A percentile compares a stretch with the other conserved stretches of the same genome.
Conservation (phyloP, 805 yeast species). For the Kodamaea sagamina region DNA sequence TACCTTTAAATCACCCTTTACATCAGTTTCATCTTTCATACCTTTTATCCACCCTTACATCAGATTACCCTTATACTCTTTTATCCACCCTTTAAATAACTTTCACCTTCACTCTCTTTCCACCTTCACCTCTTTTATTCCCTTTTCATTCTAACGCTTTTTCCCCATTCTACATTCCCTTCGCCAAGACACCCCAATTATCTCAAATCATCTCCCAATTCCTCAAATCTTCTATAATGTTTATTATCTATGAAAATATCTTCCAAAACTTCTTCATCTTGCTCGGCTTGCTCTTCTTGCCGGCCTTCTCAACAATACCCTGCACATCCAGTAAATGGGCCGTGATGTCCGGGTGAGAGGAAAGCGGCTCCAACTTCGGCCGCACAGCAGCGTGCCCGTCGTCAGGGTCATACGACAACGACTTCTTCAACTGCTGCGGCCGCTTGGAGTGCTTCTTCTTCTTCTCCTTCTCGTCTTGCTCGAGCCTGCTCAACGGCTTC, state of each 20-base stretch:
- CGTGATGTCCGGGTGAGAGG: constrained; percentile 41
- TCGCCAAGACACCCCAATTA: no score
- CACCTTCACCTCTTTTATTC: no score
- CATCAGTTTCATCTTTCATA: no score
- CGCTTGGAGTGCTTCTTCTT: constrained; percentile 15
- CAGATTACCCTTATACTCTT: no score
- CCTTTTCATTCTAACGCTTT: no score
- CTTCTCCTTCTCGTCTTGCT: constrained; percentile 11
- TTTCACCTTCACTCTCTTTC: no score
- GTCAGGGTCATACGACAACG: constrained; percentile 37
- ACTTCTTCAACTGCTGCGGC: constrained; percentile 27
- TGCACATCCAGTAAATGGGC: constrained; percentile 4
- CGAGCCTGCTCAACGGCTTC: constrained; percentile 14
- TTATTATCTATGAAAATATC: constrained; percentile 20
- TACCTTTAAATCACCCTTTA: no score
- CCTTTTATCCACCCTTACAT: no score
- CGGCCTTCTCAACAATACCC: constrained; percentile 11
- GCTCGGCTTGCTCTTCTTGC: constrained; percentile 25
- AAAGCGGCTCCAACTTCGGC: constrained; percentile 36
- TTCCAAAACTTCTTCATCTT: constrained; percentile 40
- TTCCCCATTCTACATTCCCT: no score
- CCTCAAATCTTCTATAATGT: neutral
- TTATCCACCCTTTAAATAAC: no score
- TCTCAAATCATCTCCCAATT: neutral
- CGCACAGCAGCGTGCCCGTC: constrained; percentile 14